A percentile compares a stretch with the other conserved stretches of the same genome.
Evolutionary conservation across 495 filamentous ascomycete genomes (phyloP).

Genomic region (Xylaria palmicola): DNA sequence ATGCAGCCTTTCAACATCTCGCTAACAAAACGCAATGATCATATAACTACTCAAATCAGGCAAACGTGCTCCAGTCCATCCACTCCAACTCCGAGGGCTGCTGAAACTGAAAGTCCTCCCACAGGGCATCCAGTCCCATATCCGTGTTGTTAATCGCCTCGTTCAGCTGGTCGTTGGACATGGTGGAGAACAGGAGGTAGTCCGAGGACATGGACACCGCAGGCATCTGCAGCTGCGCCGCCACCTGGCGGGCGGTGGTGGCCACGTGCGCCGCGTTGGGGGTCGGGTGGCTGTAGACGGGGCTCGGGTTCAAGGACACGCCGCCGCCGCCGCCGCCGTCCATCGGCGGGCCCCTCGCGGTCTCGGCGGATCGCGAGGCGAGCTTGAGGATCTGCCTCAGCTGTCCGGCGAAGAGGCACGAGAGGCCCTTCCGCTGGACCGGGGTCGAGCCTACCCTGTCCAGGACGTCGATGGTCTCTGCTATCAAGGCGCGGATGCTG

Average conservation of each 20-base stretch:
- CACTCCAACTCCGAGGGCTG: slow-evolving; percentile 30
- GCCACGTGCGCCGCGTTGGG: slow-evolving; percentile 22
- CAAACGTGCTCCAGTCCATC: slow-evolving; percentile 36
- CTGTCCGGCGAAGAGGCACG: slow-evolving; percentile 32
- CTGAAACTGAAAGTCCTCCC: slow-evolving; percentile 35
- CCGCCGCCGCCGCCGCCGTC: slow-evolving; percentile 21
- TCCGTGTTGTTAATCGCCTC: slow-evolving; percentile 34
- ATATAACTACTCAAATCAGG: neutral
- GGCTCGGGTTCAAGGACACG: slow-evolving; percentile 15
- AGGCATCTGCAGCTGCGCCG: slow-evolving; percentile 25
- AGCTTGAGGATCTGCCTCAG: slow-evolving; percentile 31
- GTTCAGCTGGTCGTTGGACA: slow-evolving; percentile 35
- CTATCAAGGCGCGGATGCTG: slow-evolving; percentile 65
- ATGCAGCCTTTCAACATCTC: too few species aligned
- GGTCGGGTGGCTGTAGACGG: slow-evolving; percentile 25
- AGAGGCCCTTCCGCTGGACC: slow-evolving; percentile 58
- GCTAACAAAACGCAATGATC: too few species aligned
- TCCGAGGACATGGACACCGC: slow-evolving; percentile 27
- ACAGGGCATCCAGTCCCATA: slow-evolving; percentile 30
- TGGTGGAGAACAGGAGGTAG: slow-evolving; percentile 33
- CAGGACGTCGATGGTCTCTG: slow-evolving; percentile 66
- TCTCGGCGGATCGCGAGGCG: slow-evolving; percentile 25
- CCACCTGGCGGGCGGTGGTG: slow-evolving; percentile 19
- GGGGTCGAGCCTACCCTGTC: slow-evolving; percentile 66
- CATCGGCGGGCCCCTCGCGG: slow-evolving; percentile 10